Percentiles rank a stretch among this genome's conserved stretches.
These are phyloP conservation scores for Pugionium cornutum DNA, from an alignment of 345 rosid species.

Conservation along the genomic window DNA sequence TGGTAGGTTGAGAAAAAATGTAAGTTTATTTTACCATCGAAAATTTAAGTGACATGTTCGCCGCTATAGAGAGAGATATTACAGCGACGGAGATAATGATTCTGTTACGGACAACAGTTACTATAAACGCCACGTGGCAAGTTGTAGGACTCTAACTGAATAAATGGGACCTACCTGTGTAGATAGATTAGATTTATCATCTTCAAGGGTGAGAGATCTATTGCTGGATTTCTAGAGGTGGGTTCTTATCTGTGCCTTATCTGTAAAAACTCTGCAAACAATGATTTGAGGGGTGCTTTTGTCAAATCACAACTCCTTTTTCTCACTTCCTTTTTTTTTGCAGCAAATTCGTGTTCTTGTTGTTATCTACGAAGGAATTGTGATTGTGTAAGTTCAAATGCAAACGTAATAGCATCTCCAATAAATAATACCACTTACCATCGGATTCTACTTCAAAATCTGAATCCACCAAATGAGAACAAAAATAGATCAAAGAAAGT, in stretches of 20 bases:
- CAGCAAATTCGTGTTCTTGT: no score
- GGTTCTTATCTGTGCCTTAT: conserved; percentile 41
- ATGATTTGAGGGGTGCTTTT: conserved; percentile 38
- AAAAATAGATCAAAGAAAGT: no score
- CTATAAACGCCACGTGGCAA: conserved; percentile 37
- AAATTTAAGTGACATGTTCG: no score
- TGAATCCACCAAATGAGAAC: no score
- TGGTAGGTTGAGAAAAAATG: no score
- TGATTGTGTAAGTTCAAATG: no score
- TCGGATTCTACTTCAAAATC: no score
- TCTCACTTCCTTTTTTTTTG: no score
- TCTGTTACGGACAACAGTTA: conserved; percentile 33
- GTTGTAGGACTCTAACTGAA: conserved; percentile 26
- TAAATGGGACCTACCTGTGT: not conserved
- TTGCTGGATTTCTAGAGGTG: conserved; percentile 38
- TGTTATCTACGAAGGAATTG: no score
- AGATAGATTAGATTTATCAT: not conserved
- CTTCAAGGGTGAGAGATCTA: conserved; percentile 29
- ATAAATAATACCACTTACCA: no score
- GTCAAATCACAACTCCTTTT: conserved; percentile 13
- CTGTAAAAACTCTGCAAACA: conserved; percentile 17
- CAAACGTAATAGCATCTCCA: no score
- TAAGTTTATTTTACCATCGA: no score
- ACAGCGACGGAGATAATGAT: conserved; percentile 41
- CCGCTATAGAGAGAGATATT: conserved; percentile 8